phyloP scores from a whole-genome alignment of 176 grass and related monocot genomes.

The Bothriochloa decipiens region DNA sequence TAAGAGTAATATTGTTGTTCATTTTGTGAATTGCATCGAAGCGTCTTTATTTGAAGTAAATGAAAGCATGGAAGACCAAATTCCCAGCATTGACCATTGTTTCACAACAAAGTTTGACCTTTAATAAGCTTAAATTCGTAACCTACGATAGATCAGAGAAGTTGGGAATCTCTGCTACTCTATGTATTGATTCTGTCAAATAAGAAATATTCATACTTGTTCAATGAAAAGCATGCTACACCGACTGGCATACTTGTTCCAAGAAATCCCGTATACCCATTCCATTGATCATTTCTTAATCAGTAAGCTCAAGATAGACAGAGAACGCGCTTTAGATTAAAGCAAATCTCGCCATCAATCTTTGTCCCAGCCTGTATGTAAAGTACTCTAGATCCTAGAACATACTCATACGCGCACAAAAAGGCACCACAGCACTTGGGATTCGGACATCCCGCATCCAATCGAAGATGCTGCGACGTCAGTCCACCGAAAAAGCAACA shows the following conservation, averaged over 20 bases:
- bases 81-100: neutral
- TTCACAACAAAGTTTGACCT: neutral
- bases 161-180: neutral
- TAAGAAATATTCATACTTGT: constrained; percentile 6
- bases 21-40: neutral
- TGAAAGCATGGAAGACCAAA: neutral
- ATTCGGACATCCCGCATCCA: constrained; percentile 24
- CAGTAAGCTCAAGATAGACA: neutral
- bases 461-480: constrained; percentile 36
- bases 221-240: constrained; percentile 40
- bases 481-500: constrained; percentile 38
- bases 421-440: neutral
- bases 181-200: constrained; percentile 38
- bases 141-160: neutral
- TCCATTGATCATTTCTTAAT: constrained; percentile 10
- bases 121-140: neutral
- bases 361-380: constrained; percentile 36
- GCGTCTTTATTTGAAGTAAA: neutral
- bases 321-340: constrained; percentile 18
- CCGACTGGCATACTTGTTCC: constrained; percentile 33
- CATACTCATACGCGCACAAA: constrained; percentile 36
- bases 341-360: constrained; percentile 5
- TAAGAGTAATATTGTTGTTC: neutral
- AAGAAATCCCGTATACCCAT: constrained; percentile 4
- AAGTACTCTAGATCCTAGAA: constrained; percentile 27